Base-by-base conservation (phyloP, 78 protist species). In the Chrysochromulina tobinii region DNA sequence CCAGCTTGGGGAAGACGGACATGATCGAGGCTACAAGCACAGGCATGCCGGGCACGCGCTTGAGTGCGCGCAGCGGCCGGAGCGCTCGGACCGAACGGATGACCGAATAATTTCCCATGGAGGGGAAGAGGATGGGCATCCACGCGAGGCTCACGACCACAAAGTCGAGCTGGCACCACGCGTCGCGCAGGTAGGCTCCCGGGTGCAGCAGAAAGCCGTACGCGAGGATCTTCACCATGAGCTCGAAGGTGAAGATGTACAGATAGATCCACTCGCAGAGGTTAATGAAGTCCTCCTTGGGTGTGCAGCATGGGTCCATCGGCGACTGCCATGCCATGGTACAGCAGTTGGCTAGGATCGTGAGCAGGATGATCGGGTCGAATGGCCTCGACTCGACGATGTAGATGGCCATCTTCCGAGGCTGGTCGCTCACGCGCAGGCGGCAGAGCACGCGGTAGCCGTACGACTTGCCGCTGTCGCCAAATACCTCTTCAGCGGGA, bases 1-100 rank as follows among this genome's bases (percentile, higher is more conserved):
- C 84, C 9, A 93, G 55, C 15, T 38, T 81, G 8, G 11, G 2
- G 38, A 90, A 25, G 48, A 88, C 59, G 15, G 8, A 14, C 54
- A 93, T 1, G 58, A 93, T 83, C 15, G 67, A 20, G 23, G 14
- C 81, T 20, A 85, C 93, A 9, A 93, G 27, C 20, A n/a, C 14
- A 1, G 12, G 25, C 67, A 93, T 59, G 25, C 57, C 87, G 21
- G 93, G 94, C 12, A 93, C 73, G 5, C 53, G 81, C 55, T 58
- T n/a, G 27, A 93, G 69, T 4, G 90, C 6, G 5, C 94, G 92
- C 17, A 93, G 92, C 38, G 94, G 92, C 8, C 94, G 94, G 11
- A 93, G 92, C 23, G 90, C 94, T 4, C 94, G 79, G 17, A 88
- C 25, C 21, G 61, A 11, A 0, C 94, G 94, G 48, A 93, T 21